Base-by-base conservation (phyloP, 805 yeast species). In the Priceomyces melissophilus region DNA sequence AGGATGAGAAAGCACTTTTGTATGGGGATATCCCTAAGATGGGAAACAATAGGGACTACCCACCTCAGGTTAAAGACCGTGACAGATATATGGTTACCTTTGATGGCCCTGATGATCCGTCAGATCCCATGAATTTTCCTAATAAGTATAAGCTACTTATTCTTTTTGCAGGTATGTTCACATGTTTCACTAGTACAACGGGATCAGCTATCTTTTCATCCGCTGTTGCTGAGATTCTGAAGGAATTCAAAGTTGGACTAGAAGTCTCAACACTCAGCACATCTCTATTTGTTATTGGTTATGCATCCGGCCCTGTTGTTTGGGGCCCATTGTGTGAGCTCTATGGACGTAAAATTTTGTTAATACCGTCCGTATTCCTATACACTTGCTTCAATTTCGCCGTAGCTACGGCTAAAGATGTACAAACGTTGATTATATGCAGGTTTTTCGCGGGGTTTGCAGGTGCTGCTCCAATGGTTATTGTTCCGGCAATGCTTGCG, bases 291-390 rank as follows among this genome's bases (percentile, higher is more conserved):
- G 95, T 88, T 15, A 57, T 87, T 17, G 96, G 96, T 10, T 88
- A 87, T 60, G 96, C 95, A 1, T 74, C 86, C 0, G 95, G 96
- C 11, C 96, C 96, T 3, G 67, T 87, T 35, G 54, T 85, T 20
- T 87, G 90, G 87, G 95, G 45, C 3, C 45, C 45, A 9, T 15
- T 38, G 15, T 32, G 36, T 9, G 42, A 44, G 13, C 49, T 56
- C 5, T 38, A 37, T 49, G 47, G 62, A 32, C 53, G 76, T 10
- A 67, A 60, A 45, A 42, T 56, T 4, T 72, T 73, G 15, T 67
- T 71, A 5, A 38, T 72, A 17, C 38, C 63, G 1, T 76, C 79
- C 57, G 71, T 15, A 8, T 45, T 57, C 17, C 49, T 50, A 2
- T 54, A 41, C 35, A 50, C 61, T 11, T 36, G 68, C 4, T 65